These are phyloP conservation scores for Colletotrichum incanum DNA, from an alignment of 2,329 filamentous ascomycete species.

Conservation along the genomic window DNA sequence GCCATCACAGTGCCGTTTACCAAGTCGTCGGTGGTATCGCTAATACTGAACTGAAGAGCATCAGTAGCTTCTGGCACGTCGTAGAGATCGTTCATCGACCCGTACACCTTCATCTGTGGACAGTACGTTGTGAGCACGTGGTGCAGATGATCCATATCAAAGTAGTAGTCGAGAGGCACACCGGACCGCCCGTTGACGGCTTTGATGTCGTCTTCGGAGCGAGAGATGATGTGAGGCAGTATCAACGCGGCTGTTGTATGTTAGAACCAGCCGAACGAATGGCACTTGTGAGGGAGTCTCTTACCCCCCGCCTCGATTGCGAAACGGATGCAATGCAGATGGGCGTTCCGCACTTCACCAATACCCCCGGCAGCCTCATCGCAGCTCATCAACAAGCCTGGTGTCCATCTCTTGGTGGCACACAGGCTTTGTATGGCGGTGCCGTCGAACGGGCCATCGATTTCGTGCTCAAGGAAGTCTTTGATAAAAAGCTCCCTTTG, in stretches of 20 bases:
- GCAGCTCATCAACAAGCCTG: constrained; percentile 60
- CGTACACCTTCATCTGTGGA: constrained; percentile 55
- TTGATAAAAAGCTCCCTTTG: constrained; percentile 53
- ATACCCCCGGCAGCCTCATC: constrained; percentile 60
- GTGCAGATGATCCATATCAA: constrained; percentile 53
- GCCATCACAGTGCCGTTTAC: constrained; percentile 49
- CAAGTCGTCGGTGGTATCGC: constrained; percentile 42
- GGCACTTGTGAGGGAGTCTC: constrained; percentile 42
- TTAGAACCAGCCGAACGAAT: constrained; percentile 43
- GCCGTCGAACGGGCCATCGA: constrained; percentile 53
- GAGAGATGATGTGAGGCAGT: constrained; percentile 54
- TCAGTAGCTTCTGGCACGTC: constrained; percentile 50
- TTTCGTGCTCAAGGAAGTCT: constrained; percentile 53
- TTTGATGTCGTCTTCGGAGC: constrained; percentile 51
- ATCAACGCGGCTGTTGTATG: constrained; percentile 53
- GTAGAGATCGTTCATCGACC: constrained; percentile 54
- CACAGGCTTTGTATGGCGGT: constrained; percentile 53
- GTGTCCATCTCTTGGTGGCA: constrained; percentile 56
- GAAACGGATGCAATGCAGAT: constrained; percentile 62
- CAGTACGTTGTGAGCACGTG: constrained; percentile 50
- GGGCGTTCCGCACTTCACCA: constrained; percentile 61
- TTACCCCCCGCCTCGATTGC: constrained; percentile 64
- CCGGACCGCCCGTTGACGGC: constrained; percentile 40
- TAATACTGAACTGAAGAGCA: constrained; percentile 47
- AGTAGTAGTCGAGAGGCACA: constrained; percentile 53